These are phyloP conservation scores for Fusarium abutilonis DNA, from an alignment of 2,329 filamentous ascomycete species.

Conservation along the genomic window DNA sequence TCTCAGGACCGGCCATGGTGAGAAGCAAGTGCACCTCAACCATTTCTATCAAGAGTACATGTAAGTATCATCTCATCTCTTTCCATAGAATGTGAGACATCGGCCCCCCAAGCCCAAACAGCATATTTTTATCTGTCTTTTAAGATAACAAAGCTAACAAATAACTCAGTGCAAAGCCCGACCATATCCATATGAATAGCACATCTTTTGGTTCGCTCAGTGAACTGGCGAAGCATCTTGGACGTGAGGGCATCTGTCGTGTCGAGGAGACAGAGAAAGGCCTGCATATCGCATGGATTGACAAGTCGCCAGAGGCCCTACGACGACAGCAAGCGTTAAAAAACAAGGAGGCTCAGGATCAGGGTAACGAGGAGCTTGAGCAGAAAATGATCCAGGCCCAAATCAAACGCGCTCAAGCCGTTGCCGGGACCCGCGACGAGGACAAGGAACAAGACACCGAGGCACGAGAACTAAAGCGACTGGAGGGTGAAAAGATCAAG, in stretches of 20 bases:
- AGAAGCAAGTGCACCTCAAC: constrained; percentile 89
- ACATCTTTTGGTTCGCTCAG: constrained; percentile 89
- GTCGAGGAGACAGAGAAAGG: constrained; percentile 92
- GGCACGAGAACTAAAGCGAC: constrained; percentile 63
- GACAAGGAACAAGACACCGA: constrained; percentile 55
- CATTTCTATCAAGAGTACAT: constrained; percentile 97
- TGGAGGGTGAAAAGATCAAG: constrained; percentile 80
- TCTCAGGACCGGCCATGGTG: constrained; percentile 84
- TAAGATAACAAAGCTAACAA: neutral
- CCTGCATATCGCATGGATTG: constrained; percentile 87
- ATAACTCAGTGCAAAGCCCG: neutral
- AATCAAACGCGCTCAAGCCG: constrained; percentile 76
- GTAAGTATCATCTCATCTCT: neutral
- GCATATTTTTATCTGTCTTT: neutral
- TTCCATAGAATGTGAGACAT: neutral
- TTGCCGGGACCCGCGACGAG: constrained; percentile 54
- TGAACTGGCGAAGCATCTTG: constrained; percentile 88
- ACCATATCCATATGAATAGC: constrained; percentile 84
- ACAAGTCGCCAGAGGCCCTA: constrained; percentile 88
- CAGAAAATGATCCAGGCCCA: constrained; percentile 84
- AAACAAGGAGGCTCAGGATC: constrained; percentile 86
- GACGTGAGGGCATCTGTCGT: constrained; percentile 84
- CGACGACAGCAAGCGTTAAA: constrained; percentile 81
- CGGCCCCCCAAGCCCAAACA: no score
- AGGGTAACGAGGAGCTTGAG: constrained; percentile 90